Base-by-base conservation (phyloP, 345 rosid species). In the Turnera subulata region DNA sequence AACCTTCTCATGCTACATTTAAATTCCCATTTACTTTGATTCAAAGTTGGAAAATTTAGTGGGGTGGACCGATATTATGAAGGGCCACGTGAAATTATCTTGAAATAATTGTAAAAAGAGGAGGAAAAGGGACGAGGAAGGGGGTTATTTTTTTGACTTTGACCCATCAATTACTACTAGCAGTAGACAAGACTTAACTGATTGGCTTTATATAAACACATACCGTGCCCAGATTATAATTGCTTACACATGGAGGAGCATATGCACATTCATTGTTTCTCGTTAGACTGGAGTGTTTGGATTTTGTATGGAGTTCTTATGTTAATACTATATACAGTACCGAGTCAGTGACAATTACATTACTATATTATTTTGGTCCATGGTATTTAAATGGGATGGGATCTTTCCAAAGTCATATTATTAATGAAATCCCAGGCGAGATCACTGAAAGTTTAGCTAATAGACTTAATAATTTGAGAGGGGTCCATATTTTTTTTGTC, bases 271-370 rank as follows among this genome's bases (percentile, higher is more conserved):
- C 63, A 69, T 55, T 66, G 54, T 56, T 53, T 63, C 58, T 47
- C 54, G 46, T 60, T 64, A 11, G 73, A 63, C 71, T 64, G 11
- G 1, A 49, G 76, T 44, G 71, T 59, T 69, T 51, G 73, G 71
- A 68, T 11, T 68, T 60, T 43, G 44, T 46, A 12, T 21, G 57
- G 13, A 0, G 25, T 5, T 39, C n/a, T n/a, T 25, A 19, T 19
- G 33, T 19, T 19, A 19, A 50, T n/a, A 2, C n/a, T 14, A 19
- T 9, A 16, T 19, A 29, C 35, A 29, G 35, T 15, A 20, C 12
- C 5, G 32, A 45, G 6, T 45, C 52, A 23, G 13, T 6, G 23
- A 48, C 38, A 37, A 52, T 26, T 8, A n/a, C 29, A 55, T 19
- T 11, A 12, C 1, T 20, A 18, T 17, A 49, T 15, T 7, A 12